phyloP scores from a whole-genome alignment of 345 rosid genomes.

The Acer yangbiense region DNA sequence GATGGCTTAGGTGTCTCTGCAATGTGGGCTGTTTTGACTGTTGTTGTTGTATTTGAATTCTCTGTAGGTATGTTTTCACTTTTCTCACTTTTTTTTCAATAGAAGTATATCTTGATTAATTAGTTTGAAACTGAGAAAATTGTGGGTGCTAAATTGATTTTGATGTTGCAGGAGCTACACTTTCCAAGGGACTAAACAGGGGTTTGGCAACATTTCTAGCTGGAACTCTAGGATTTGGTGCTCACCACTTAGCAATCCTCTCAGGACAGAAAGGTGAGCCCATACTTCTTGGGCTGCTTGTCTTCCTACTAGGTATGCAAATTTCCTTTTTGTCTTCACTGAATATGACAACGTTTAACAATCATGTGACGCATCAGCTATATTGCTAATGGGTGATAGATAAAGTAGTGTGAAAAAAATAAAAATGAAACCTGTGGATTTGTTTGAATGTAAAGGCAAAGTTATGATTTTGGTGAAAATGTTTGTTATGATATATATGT shows the following conservation, averaged over 20 bases:
- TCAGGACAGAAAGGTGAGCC: constrained; percentile 29
- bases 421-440: too few species aligned
- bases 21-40: constrained; percentile 53
- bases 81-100: background rate
- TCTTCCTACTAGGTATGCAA: constrained; percentile 32
- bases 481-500: too few species aligned
- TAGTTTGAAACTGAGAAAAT: too few species aligned
- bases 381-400: too few species aligned
- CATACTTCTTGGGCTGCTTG: constrained; percentile 28
- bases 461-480: too few species aligned
- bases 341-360: too few species aligned
- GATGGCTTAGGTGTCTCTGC: constrained; percentile 41
- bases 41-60: constrained; percentile 47
- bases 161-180: constrained; percentile 22
- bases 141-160: background rate
- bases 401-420: too few species aligned
- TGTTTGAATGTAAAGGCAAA: too few species aligned
- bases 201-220: constrained; percentile 31
- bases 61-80: constrained; percentile 32
- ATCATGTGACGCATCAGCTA: too few species aligned
- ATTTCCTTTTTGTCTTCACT: background rate
- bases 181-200: constrained; percentile 31
- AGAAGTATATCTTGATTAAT: background rate
- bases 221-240: constrained; percentile 27
- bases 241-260: constrained; percentile 28